These are phyloP conservation scores for Eucalyptus decipiens DNA, from an alignment of 345 rosid species.

Conservation along the genomic window DNA sequence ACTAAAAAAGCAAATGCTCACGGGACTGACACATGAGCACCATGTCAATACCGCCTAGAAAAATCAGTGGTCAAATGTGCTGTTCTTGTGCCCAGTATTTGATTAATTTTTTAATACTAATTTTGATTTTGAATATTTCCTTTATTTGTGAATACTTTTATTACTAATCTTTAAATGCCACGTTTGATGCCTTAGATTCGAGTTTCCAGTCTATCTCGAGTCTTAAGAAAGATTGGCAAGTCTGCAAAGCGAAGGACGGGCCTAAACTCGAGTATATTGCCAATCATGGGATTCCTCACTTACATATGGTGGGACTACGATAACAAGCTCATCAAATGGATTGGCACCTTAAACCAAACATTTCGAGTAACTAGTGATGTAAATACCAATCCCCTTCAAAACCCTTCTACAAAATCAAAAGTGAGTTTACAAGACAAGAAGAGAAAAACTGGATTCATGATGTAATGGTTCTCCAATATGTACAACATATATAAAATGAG, in stretches of 20 bases:
- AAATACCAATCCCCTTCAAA: background rate
- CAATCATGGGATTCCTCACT: background rate
- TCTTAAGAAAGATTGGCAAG: background rate
- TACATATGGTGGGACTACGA: too few species aligned
- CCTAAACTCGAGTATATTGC: background rate
- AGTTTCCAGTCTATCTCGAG: too few species aligned
- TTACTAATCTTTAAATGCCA: background rate
- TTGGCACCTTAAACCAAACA: too few species aligned
- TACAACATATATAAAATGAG: background rate
- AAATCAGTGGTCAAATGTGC: background rate
- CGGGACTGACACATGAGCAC: background rate
- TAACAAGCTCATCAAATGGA: too few species aligned
- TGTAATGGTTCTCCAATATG: background rate
- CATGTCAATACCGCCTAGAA: background rate
- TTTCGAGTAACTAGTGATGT: too few species aligned
- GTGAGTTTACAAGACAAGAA: background rate
- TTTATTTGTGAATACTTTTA: background rate
- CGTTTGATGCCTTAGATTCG: fast-evolving
- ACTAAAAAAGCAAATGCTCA: background rate
- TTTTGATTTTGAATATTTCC: background rate
- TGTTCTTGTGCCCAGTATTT: background rate
- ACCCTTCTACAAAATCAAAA: background rate
- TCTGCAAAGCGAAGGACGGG: background rate
- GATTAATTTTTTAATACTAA: too few species aligned
- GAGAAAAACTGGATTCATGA: background rate